Percentiles rank a stretch among this genome's conserved stretches.
Evolutionary conservation across 805 yeast species (phyloP).

Genomic region (Debaryomyces tyrocola): DNA sequence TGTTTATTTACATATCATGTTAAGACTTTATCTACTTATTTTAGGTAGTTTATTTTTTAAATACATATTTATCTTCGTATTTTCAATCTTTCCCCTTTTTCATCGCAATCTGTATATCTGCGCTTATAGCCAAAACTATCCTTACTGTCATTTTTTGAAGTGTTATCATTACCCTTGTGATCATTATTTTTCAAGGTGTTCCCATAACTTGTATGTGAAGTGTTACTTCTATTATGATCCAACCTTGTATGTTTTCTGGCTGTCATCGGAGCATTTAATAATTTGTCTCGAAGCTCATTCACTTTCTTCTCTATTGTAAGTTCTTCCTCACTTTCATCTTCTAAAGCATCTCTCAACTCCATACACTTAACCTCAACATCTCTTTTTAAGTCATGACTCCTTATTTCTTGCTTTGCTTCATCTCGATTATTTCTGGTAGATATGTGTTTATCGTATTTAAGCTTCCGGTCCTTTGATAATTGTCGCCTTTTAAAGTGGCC

Average conservation of each 20-base stretch:
- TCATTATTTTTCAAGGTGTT: too few relatives aligned
- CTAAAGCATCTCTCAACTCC: conserved; percentile 52
- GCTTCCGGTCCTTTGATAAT: conserved; percentile 16
- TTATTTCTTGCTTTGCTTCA: conserved; percentile 22
- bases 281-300: conserved; percentile 15
- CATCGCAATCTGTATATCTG: conserved; percentile 2
- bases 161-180: too few relatives aligned
- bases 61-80: too few relatives aligned
- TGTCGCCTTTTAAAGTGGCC: conserved; percentile 42
- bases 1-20: too few relatives aligned
- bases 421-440: conserved; percentile 13
- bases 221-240: too few relatives aligned
- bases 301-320: conserved; percentile 23
- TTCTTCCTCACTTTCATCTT: conserved; percentile 45
- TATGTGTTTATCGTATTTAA: conserved; percentile 13
- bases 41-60: too few relatives aligned
- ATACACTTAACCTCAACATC: conserved; percentile 46
- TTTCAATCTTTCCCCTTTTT: background rate
- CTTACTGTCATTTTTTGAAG: background rate
- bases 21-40: too few relatives aligned
- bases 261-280: conserved; percentile 2
- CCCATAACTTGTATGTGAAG: too few relatives aligned
- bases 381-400: conserved; percentile 36
- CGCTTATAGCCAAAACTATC: conserved; percentile 4
- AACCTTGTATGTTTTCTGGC: too few relatives aligned